phyloP scores from a whole-genome alignment of 768 basidiomycete genomes.

The Dioszegia aurantiaca region DNA sequence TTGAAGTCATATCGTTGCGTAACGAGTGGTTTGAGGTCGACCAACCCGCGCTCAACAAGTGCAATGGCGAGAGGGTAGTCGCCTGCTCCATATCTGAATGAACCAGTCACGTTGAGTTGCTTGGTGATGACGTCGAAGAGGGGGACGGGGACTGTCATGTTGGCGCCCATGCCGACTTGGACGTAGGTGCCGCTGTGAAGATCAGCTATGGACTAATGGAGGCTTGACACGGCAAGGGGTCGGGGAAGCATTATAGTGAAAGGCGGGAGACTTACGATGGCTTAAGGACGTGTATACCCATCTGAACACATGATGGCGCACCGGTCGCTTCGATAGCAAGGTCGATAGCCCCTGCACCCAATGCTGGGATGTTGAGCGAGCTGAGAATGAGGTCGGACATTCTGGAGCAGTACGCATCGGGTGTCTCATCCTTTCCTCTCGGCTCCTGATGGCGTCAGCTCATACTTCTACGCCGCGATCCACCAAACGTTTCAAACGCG shows the following conservation, averaged over 20 bases:
- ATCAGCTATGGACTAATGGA: not conserved
- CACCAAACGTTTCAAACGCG: too few relatives aligned
- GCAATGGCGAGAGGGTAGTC: slow-evolving; percentile 68
- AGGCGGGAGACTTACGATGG: slow-evolving; percentile 27
- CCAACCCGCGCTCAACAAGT: slow-evolving; percentile 72
- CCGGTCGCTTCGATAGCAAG: slow-evolving; percentile 87
- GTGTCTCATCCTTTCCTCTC: slow-evolving; percentile 57
- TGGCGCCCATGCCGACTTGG: slow-evolving; percentile 26
- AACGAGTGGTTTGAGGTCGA: slow-evolving; percentile 83
- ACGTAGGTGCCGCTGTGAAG: slow-evolving; percentile 41
- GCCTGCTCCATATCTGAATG: slow-evolving; percentile 62
- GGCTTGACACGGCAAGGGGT: not conserved
- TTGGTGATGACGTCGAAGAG: slow-evolving; percentile 68
- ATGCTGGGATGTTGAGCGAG: slow-evolving; percentile 64
- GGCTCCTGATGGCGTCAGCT: slow-evolving; percentile 14
- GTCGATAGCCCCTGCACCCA: slow-evolving; percentile 71
- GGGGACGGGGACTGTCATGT: slow-evolving; percentile 69
- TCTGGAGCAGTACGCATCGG: slow-evolving; percentile 17
- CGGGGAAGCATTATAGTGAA: not conserved
- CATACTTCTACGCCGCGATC: not conserved
- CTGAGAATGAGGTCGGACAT: slow-evolving; percentile 62
- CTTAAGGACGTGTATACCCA: slow-evolving; percentile 70
- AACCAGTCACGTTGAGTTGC: slow-evolving; percentile 76
- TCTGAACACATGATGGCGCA: slow-evolving; percentile 86
- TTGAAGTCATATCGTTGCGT: slow-evolving; percentile 80